Base-by-base conservation (phyloP, 768 basidiomycete species). In the Termitomyces sp. region DNA sequence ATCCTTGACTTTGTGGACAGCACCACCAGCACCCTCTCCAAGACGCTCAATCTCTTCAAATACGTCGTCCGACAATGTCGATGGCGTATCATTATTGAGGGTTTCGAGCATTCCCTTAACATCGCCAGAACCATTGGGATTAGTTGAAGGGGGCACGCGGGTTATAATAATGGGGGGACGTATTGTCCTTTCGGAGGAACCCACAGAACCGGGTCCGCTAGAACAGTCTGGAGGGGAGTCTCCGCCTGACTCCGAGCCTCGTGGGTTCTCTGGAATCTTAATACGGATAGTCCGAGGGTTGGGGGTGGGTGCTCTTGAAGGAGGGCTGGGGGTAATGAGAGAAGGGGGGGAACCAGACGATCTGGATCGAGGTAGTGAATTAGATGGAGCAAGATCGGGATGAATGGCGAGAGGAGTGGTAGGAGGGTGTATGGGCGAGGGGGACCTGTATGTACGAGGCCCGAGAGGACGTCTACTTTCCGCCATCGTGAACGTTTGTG, bases 1-100 rank as follows among this genome's bases (percentile, higher is more conserved):
- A 69, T 97, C 92, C 68, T 77, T 83, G 45, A 98, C 95, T 71
- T 93, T 94, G 69, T 96, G 87, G 11, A 99, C 97, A 8, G 93
- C 94, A 45, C 97, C 97, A 45, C 95, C 94, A 53, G 94, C 93
- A 41, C 97, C 97, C 65, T 98, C 94, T 19, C 97, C 97, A 2
- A 99, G 75, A 52, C 91, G 82, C 14, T 74, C 69, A 9, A 93
- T 59, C 60, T 90, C 88, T 61, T 93, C 88, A 54, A 98, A 77
- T 54, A 83, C 66, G 53, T 82, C 81, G 66, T 93, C 90, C 8
- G 82, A 78, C 78, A 81, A 90, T 54, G 80, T 68, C 50, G 68
- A 59, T 15, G 71, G 65, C 32, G 67, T 61, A 60, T 68, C 62
- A 53, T 67, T 65, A 57, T 74, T 70, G 55, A 79, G 64, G 42